Evolutionary conservation across 805 yeast genomes (phyloP).

Genomic region (Ogataea henricii): DNA sequence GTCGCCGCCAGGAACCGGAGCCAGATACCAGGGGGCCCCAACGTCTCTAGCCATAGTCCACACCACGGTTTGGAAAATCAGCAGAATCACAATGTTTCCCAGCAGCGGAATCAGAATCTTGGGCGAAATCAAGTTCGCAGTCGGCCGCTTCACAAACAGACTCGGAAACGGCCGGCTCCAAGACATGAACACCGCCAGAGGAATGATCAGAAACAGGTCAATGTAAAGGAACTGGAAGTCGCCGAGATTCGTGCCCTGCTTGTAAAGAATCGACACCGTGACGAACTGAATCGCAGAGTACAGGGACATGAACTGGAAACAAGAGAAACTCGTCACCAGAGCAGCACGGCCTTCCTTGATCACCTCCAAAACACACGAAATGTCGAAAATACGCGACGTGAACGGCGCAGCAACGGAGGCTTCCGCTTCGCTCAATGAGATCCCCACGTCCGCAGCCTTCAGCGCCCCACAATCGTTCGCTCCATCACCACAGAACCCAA

Average conservation of each 20-base stretch:
- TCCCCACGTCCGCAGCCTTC: slow-evolving; percentile 96
- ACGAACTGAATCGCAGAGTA: slow-evolving; percentile 96
- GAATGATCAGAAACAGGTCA: slow-evolving; percentile 86
- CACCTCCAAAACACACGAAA: slow-evolving; percentile 88
- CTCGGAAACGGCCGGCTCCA: slow-evolving; percentile 82
- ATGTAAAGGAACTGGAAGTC: slow-evolving; percentile 96
- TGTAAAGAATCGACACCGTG: slow-evolving; percentile 81
- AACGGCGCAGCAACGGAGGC: slow-evolving; percentile 99
- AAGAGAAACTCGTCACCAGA: slow-evolving; percentile 90
- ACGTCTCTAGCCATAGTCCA: slow-evolving; percentile 59
- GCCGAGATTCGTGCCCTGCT: slow-evolving; percentile 89
- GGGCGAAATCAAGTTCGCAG: slow-evolving; percentile 89
- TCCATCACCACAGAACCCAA: slow-evolving; percentile 98
- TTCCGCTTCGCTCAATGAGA: slow-evolving; percentile 94
- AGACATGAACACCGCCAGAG: slow-evolving; percentile 95
- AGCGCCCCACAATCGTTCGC: slow-evolving; percentile 99
- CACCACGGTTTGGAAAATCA: slow-evolving; percentile 63
- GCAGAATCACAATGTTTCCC: slow-evolving; percentile 68
- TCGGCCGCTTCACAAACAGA: slow-evolving; percentile 76
- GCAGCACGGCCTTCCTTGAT: slow-evolving; percentile 95
- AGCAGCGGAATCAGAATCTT: slow-evolving; percentile 81
- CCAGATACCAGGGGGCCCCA: slow-evolving; percentile 69
- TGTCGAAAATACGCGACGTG: slow-evolving; percentile 86
- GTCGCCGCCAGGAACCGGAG: slow-evolving; percentile 79
- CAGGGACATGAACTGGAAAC: slow-evolving; percentile 96